Conservation (phyloP, 176 grass and related monocot species). For the Musa acuminata region DNA sequence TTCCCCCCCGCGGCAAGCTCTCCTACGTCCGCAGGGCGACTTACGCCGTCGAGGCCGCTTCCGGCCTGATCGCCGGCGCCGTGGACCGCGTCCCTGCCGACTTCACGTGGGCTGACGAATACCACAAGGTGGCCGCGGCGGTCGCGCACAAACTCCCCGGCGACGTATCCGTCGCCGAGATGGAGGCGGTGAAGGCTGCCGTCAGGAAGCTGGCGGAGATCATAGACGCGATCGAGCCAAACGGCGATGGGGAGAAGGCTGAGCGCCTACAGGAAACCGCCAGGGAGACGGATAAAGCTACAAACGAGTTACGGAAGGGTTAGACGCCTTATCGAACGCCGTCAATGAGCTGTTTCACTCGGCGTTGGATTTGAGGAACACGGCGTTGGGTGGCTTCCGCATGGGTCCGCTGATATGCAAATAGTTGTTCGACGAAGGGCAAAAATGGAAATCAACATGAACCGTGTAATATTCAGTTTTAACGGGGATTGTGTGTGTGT, state of each 20-base stretch:
- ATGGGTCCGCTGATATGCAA: not conserved
- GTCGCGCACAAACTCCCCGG: slow-evolving; percentile 8
- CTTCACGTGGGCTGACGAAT: slow-evolving; percentile 46
- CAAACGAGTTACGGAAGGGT: not conserved
- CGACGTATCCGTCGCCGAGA: slow-evolving; percentile 13
- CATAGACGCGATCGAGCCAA: not conserved
- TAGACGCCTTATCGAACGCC: not conserved
- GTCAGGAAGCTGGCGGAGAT: slow-evolving; percentile 19
- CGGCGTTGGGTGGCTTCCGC: not conserved
- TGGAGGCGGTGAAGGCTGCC: slow-evolving; percentile 37
- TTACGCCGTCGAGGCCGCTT: slow-evolving; percentile 42
- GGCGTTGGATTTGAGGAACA: not conserved
- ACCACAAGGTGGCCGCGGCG: slow-evolving; percentile 42
- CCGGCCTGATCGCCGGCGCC: slow-evolving; percentile 30
- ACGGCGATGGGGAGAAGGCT: not conserved
- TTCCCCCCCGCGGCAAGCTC: slow-evolving; percentile 20
- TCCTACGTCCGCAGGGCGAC: slow-evolving; percentile 31
- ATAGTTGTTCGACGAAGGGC: not conserved
- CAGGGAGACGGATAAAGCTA: not conserved
- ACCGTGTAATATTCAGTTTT: too few relatives aligned
- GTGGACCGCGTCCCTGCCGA: slow-evolving; percentile 17
- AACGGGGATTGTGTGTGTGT: too few relatives aligned
- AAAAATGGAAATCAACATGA: not conserved
- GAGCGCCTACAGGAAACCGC: not conserved
- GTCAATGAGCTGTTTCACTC: slow-evolving; percentile 3